Evolutionary conservation across 345 rosid species (phyloP).

Genomic region (Erucastrum elatum): DNA sequence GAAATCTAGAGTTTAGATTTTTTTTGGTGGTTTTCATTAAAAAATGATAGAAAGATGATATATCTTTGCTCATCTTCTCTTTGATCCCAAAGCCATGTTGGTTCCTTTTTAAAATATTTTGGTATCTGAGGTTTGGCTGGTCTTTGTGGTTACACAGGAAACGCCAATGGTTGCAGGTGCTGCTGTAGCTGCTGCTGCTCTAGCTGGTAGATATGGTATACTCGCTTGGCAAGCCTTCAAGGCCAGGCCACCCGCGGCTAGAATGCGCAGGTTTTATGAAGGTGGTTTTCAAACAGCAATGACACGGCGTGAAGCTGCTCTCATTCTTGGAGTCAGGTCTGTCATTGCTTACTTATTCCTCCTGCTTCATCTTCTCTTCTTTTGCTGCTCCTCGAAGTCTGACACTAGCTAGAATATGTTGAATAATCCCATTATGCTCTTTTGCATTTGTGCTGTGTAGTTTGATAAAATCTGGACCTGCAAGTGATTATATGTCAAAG

Average conservation of each 20-base stretch:
- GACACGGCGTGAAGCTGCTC: conserved; percentile 86
- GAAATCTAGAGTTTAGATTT: background rate
- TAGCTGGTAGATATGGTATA: conserved; percentile 74
- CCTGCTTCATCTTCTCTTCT: background rate
- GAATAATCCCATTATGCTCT: background rate
- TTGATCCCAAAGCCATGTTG: conserved; percentile 18
- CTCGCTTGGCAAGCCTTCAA: conserved; percentile 88
- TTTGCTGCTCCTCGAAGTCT: background rate
- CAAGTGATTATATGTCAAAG: background rate
- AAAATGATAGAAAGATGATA: background rate
- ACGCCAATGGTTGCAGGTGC: conserved; percentile 64
- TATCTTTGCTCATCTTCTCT: background rate
- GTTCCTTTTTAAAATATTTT: background rate
- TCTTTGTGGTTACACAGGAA: conserved; percentile 41
- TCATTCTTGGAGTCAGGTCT: conserved; percentile 82
- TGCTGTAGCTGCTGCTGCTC: conserved; percentile 87
- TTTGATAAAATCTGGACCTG: background rate
- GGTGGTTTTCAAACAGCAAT: conserved; percentile 78
- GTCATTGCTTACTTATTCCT: background rate
- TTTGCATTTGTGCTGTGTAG: background rate
- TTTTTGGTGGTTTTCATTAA: background rate
- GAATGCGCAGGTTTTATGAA: conserved; percentile 65
- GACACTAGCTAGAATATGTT: background rate
- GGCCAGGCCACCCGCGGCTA: conserved; percentile 61
- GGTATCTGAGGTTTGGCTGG: background rate